phyloP scores from a whole-genome alignment of 2,329 filamentous ascomycete genomes.

The Orbilia quercus region DNA sequence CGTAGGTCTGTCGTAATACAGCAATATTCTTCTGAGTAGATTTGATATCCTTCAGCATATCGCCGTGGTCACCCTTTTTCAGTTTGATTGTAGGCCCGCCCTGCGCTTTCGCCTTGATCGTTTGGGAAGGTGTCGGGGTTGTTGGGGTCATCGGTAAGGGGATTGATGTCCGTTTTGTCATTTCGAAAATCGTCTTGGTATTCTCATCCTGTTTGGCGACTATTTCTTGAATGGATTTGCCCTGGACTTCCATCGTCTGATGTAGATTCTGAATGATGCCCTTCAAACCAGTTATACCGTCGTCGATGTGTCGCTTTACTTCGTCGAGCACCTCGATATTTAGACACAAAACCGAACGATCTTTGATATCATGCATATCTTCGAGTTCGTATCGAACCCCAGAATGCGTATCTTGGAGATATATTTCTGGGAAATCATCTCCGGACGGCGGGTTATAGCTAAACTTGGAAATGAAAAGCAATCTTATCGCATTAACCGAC shows the following conservation, averaged over 20 bases:
- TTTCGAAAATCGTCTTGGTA: constrained; percentile 80
- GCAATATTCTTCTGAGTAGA: constrained; percentile 47
- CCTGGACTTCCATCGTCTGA: constrained; percentile 84
- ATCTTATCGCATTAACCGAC: constrained; percentile 85
- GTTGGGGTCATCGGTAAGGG: constrained; percentile 49
- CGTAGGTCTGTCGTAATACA: constrained; percentile 48
- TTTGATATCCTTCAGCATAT: constrained; percentile 48
- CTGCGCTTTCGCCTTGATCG: constrained; percentile 14
- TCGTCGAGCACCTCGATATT: constrained; percentile 95
- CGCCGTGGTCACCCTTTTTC: constrained; percentile 42
- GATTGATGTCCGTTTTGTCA: constrained; percentile 54
- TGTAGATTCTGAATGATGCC: constrained; percentile 87
- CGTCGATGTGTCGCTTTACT: constrained; percentile 95
- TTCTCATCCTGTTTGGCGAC: constrained; percentile 91
- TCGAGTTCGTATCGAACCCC: constrained; percentile 97
- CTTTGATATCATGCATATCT: constrained; percentile 91
- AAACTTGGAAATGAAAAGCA: constrained; percentile 99
- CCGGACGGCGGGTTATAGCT: constrained; percentile 98
- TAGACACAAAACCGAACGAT: constrained; percentile 91
- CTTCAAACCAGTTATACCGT: constrained; percentile 83
- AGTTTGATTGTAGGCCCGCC: constrained; percentile 14
- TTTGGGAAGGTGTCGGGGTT: constrained; percentile 34
- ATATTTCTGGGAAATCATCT: constrained; percentile 91
- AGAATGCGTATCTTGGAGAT: constrained; percentile 94
- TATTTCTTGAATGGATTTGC: constrained; percentile 82